phyloP scores from a whole-genome alignment of 1,284 basidiomycete genomes.

The Puccinia hordei region DNA sequence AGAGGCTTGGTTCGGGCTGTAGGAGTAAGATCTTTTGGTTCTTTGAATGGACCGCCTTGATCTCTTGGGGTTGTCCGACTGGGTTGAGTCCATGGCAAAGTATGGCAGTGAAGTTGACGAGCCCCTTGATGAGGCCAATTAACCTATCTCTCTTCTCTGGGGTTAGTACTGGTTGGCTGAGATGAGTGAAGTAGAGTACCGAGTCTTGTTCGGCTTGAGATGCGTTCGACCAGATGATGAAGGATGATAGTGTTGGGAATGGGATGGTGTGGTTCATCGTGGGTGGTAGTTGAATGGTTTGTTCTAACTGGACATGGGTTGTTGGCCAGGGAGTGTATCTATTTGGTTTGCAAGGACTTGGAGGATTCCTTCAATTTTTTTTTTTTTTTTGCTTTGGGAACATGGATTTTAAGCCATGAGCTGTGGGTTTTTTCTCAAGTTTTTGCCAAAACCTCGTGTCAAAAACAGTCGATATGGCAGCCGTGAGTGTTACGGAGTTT shows the following conservation, averaged over 20 bases:
- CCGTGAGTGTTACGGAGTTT: too few relatives aligned
- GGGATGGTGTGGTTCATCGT: background rate
- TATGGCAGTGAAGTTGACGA: constrained; percentile 42
- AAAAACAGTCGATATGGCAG: too few relatives aligned
- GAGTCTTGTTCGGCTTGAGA: background rate
- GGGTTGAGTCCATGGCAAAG: constrained; percentile 38
- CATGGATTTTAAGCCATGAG: too few relatives aligned
- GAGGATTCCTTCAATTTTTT: too few relatives aligned
- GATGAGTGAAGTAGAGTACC: constrained; percentile 35
- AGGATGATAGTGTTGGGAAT: background rate
- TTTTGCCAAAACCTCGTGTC: too few relatives aligned
- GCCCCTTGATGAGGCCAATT: constrained; percentile 38
- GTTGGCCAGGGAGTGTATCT: too few relatives aligned
- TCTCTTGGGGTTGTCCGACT: background rate
- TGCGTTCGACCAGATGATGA: constrained; percentile 2
- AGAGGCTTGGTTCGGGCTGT: constrained; percentile 36
- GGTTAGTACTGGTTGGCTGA: background rate
- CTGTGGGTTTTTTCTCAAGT: too few relatives aligned
- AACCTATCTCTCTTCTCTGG: constrained; percentile 32
- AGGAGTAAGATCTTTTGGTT: constrained; percentile 40
- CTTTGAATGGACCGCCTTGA: constrained; percentile 29
- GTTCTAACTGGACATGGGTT: too few relatives aligned
- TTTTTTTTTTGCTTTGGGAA: too few relatives aligned
- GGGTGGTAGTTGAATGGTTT: background rate
- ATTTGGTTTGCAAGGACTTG: too few relatives aligned